Evolutionary conservation across 75 land plant species (phyloP).

Genomic region (Picea glauca): DNA sequence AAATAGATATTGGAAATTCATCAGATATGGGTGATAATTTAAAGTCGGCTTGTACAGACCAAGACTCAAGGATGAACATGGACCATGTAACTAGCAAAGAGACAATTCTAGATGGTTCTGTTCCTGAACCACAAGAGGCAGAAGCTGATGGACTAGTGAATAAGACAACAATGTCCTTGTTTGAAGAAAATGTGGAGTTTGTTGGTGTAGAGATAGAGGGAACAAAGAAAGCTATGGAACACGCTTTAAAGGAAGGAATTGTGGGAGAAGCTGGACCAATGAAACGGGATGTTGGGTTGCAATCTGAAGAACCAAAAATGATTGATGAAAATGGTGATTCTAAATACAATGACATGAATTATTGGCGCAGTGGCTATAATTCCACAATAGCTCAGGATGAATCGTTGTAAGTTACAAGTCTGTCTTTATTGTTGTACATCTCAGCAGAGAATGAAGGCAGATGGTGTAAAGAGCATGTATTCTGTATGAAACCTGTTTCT

Average conservation of each 20-base stretch:
- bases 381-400: constrained; percentile 34
- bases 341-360: constrained; percentile 66
- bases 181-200: constrained; percentile 71
- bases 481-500: constrained; percentile 4
- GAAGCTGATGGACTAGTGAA: constrained; percentile 11
- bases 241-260: constrained; percentile 68
- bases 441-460: constrained; percentile 3
- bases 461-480: constrained; percentile 11
- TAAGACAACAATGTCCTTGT: constrained; percentile 30
- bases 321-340: constrained; percentile 28
- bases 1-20: constrained; percentile 2
- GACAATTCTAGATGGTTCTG: constrained; percentile 12
- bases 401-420: constrained; percentile 1
- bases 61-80: background rate
- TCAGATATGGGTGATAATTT: background rate
- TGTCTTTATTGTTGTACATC: constrained; percentile 9
- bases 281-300: constrained; percentile 29
- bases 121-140: constrained; percentile 11
- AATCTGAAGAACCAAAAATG: constrained; percentile 19
- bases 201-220: constrained; percentile 75
- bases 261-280: constrained; percentile 70
- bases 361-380: constrained; percentile 63
- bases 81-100: background rate
- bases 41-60: constrained; percentile 1
- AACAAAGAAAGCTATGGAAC: constrained; percentile 73